Base-by-base conservation (phyloP, 202 grass and related monocot genomes). In the Panicum virgatum region DNA sequence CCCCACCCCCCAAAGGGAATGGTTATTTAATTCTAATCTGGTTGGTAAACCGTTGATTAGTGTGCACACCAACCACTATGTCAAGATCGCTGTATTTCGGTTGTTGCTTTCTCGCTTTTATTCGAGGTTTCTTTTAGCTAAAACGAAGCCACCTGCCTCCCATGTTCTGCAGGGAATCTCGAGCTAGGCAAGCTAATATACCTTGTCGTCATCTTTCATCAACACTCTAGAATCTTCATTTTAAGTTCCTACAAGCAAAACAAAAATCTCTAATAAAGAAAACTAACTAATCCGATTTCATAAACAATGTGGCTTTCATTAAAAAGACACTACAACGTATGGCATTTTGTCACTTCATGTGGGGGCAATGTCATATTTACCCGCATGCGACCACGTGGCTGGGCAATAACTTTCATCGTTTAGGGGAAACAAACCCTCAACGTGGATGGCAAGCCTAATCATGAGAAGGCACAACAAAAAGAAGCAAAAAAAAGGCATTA, bases 11-110 rank as follows among this genome's bases (percentile, higher is more conserved):
- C 6, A 32, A 71, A 62, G 32, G 40, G 3, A 56, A 79, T 12
- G 12, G 7, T 70, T 52, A 57, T 46, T 43, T 26, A 63, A 70
- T 1, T 80, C 20, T 56, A 46, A 16, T n/a, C 12, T 66, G 76
- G 45, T 86, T 47, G 84, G 61, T 86, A 40, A 18, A 61, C 40
- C 39, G 39, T 80, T 39, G 69, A 86, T 81, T 26, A 73, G 14
- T 73, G 50, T 48, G 77, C 76, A 56, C 51, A 82, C 63, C 78
- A 70, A 76, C 78, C 78, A 2, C 40, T 42, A 30, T 32, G 29
- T 81, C 30, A 50, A 60, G 42, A 62, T 76, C 52, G 12, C 0
- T 66, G 69, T 66, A 62, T 40, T 14, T 14, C 44, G 43, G 78
- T 77, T 43, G 78, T 38, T 82, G 26, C 9, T 37, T 12, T 70